These are phyloP conservation scores for Russula foetens DNA, from an alignment of 768 basidiomycete species.

Conservation along the genomic window DNA sequence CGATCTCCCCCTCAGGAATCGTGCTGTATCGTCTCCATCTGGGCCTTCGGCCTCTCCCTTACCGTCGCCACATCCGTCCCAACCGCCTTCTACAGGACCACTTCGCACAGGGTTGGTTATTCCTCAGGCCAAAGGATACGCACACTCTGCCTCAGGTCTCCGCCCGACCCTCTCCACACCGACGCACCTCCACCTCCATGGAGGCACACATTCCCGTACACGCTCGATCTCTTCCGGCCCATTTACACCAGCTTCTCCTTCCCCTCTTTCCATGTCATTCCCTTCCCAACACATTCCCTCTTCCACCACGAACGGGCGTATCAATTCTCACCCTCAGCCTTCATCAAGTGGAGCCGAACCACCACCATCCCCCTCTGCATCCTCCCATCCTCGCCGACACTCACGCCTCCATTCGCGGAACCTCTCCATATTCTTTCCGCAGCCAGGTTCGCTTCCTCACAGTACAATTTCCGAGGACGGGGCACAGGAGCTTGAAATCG, in stretches of 20 bases:
- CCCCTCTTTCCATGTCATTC: slow-evolving; percentile 40
- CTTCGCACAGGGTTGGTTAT: slow-evolving; percentile 30
- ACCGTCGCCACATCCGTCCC: slow-evolving; percentile 23
- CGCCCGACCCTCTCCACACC: slow-evolving; percentile 27
- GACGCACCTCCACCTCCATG: slow-evolving; percentile 17
- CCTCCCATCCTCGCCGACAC: slow-evolving; percentile 38
- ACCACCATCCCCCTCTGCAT: slow-evolving; percentile 22
- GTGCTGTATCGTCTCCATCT: slow-evolving; percentile 17
- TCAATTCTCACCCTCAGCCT: slow-evolving; percentile 15
- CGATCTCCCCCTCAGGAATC: slow-evolving; percentile 14
- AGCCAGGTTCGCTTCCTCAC: slow-evolving; percentile 55
- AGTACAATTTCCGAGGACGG: slow-evolving; percentile 65
- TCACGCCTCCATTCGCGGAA: slow-evolving; percentile 83
- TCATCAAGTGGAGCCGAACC: slow-evolving; percentile 5
- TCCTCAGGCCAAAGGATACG: slow-evolving; percentile 31
- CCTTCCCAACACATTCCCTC: slow-evolving; percentile 26
- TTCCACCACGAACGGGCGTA: slow-evolving; percentile 7
- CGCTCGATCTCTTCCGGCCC: slow-evolving; percentile 42
- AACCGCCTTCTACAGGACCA: slow-evolving; percentile 21
- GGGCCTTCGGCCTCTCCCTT: slow-evolving; percentile 1
- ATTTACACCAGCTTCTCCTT: slow-evolving; percentile 41
- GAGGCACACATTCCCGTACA: slow-evolving; percentile 32
- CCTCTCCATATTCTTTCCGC: slow-evolving; percentile 85
- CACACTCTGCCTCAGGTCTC: slow-evolving; percentile 22
- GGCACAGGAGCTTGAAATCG: slow-evolving; percentile 42